phyloP scores from a whole-genome alignment of 2,329 filamentous ascomycete genomes.

The Arthrocladium fulminans region DNA sequence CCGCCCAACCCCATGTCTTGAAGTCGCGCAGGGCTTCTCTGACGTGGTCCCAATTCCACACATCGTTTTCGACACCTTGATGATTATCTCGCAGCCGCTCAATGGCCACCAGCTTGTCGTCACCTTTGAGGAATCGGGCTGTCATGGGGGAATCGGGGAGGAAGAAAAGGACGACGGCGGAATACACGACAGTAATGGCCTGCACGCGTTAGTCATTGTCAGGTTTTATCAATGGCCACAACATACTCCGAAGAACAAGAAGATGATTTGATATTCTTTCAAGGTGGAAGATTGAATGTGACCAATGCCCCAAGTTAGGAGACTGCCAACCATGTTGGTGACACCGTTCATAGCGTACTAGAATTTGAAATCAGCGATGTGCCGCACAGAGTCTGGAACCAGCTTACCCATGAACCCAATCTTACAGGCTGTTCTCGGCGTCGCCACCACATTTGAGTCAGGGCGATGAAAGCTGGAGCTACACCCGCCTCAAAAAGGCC shows the following conservation, averaged over 20 bases:
- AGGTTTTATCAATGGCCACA: background rate
- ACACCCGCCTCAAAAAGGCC: conserved; percentile 47
- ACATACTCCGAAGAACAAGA: conserved; percentile 38
- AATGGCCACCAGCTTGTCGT: conserved; percentile 52
- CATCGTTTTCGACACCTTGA: conserved; percentile 31
- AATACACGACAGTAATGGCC: conserved; percentile 44
- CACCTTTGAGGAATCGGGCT: conserved; percentile 41
- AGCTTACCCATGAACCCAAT: conserved; percentile 41
- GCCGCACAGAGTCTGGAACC: conserved; percentile 32
- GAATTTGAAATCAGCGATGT: background rate
- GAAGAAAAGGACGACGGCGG: conserved; percentile 44
- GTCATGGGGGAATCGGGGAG: conserved; percentile 58
- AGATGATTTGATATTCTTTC: conserved; percentile 46
- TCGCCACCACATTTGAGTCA: conserved; percentile 50
- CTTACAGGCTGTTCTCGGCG: conserved; percentile 44
- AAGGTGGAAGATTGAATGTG: conserved; percentile 39
- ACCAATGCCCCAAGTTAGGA: conserved; percentile 46
- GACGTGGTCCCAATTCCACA: conserved; percentile 47
- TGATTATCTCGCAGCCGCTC: conserved; percentile 48
- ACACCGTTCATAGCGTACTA: conserved; percentile 37
- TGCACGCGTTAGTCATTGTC: background rate
- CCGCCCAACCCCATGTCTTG: conserved; percentile 55
- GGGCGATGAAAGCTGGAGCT: conserved; percentile 44
- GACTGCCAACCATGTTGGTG: conserved; percentile 41
- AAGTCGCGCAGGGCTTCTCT: conserved; percentile 46